Percentiles rank a stretch among this genome's conserved stretches.
These are phyloP conservation scores for Coemansia sp. DNA, from an alignment of 192 early-diverging fungal genomes.

Conservation along the genomic window DNA sequence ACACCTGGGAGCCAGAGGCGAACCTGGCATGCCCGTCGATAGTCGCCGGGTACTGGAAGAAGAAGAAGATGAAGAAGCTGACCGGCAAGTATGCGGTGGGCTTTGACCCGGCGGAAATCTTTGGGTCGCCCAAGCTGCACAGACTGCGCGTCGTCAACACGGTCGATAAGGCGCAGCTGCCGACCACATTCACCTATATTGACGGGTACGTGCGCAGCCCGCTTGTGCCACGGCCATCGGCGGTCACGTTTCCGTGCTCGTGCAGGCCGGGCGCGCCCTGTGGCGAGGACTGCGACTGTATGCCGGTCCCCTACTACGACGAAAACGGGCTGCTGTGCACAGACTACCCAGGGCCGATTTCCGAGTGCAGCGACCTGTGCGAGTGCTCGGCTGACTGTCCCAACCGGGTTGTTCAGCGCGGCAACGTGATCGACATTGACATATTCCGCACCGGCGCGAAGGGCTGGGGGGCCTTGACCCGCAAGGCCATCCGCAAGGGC, in stretches of 20 bases:
- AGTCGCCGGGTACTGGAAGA: conserved; percentile 3
- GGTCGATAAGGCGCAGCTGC: conserved; percentile 19
- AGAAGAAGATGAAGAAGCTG: neutral
- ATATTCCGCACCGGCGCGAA: conserved; percentile 27
- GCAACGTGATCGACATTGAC: conserved; percentile 25
- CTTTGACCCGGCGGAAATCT: conserved; percentile 8
- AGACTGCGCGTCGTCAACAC: conserved; percentile 32
- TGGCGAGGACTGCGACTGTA: conserved; percentile 29
- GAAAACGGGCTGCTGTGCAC: conserved; percentile 30
- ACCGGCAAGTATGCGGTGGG: conserved; percentile 4
- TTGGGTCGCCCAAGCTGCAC: conserved; percentile 16
- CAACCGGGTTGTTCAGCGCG: conserved; percentile 47
- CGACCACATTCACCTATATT: conserved; percentile 23
- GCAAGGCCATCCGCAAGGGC: conserved; percentile 35
- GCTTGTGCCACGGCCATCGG: conserved; percentile 28
- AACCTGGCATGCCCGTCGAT: conserved; percentile 20
- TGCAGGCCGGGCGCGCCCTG: conserved; percentile 12
- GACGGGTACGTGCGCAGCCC: conserved; percentile 32
- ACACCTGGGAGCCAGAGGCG: conserved; percentile 45
- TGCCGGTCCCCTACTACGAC: conserved; percentile 39
- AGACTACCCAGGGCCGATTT: conserved; percentile 17
- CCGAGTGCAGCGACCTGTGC: conserved; percentile 46
- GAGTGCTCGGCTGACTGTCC: conserved; percentile 40
- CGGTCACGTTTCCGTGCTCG: conserved; percentile 37
- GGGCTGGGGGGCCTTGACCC: conserved; percentile 44